Evolutionary conservation across 805 yeast genomes (phyloP).

Genomic region (Aciculoconidium aculeatum): DNA sequence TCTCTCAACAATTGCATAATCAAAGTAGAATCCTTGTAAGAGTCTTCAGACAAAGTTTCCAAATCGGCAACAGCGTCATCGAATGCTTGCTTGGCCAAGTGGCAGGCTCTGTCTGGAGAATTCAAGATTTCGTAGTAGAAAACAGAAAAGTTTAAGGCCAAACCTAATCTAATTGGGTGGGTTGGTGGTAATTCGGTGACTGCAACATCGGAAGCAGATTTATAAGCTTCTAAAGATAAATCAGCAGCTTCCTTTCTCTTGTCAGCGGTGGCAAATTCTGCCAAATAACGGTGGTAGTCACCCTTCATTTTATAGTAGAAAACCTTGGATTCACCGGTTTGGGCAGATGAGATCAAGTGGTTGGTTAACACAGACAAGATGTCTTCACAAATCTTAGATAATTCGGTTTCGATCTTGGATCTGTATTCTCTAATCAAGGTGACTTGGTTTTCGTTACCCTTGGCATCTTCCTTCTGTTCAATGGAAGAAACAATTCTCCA

Average conservation of each 20-base stretch:
- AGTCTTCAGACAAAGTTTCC: conserved; percentile 95
- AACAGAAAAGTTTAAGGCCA: conserved; percentile 96
- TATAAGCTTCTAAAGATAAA: conserved; percentile 88
- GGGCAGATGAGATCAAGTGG: conserved; percentile 90
- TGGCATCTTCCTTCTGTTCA: conserved; percentile 96
- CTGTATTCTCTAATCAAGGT: conserved; percentile 88
- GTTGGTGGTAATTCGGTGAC: conserved; percentile 96
- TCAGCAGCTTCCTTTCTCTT: conserved; percentile 91
- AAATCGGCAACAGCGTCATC: conserved; percentile 99
- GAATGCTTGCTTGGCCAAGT: conserved; percentile 97
- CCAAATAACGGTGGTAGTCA: conserved; percentile 98
- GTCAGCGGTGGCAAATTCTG: conserved; percentile 90
- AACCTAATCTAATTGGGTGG: conserved; percentile 96
- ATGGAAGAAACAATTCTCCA: conserved; percentile 99
- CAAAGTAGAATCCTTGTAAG: conserved; percentile 96
- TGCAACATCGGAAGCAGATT: conserved; percentile 94
- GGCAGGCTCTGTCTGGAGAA: conserved; percentile 98
- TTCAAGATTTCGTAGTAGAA: conserved; percentile 97
- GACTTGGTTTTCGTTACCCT: conserved; percentile 90
- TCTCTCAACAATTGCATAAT: conserved; percentile 99
- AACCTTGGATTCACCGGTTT: conserved; percentile 95
- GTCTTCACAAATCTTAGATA: conserved; percentile 90
- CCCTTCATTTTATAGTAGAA: conserved; percentile 99
- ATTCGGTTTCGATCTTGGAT: conserved; percentile 87
- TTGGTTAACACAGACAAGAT: conserved; percentile 81